Percentiles rank a stretch among this genome's conserved stretches.
These are phyloP conservation scores for Asterochloris sp. DNA, from an alignment of 139 green algal species.

Conservation along the genomic window DNA sequence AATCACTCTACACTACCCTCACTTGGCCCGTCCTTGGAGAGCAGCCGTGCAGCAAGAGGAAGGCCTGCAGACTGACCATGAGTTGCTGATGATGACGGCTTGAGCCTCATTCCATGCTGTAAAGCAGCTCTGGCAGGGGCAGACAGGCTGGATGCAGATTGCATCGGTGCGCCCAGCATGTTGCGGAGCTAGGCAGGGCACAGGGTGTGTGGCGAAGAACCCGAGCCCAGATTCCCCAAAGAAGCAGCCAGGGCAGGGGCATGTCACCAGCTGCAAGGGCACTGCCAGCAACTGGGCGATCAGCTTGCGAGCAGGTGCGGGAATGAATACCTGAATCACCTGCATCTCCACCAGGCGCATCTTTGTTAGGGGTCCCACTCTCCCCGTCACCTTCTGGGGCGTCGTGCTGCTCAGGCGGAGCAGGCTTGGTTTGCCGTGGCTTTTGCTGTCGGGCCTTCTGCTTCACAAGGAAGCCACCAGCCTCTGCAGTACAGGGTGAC, in stretches of 20 bases:
- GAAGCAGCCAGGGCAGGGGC: too few species aligned
- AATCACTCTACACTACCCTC: neutral
- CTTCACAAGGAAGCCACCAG: slow-evolving; percentile 33
- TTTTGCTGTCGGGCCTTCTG: slow-evolving; percentile 12
- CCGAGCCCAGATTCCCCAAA: too few species aligned
- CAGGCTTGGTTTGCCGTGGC: neutral
- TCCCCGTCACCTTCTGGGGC: neutral
- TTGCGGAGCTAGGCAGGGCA: too few species aligned
- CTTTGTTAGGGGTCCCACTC: neutral
- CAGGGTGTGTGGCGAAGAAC: too few species aligned
- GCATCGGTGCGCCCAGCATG: too few species aligned
- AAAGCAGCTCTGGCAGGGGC: too few species aligned
- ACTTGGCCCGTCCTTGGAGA: neutral
- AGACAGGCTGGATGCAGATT: too few species aligned
- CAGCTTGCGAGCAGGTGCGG: neutral
- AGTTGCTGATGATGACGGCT: too few species aligned
- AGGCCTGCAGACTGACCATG: neutral
- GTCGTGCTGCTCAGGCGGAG: neutral
- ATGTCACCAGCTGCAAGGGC: neutral
- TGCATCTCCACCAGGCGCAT: neutral
- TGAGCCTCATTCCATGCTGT: too few species aligned
- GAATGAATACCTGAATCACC: neutral
- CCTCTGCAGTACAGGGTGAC: slow-evolving; percentile 13
- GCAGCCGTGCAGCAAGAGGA: neutral
- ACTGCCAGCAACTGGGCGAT: neutral